phyloP scores from a whole-genome alignment of 352 stramenopile genomes.

The Phytopythium oedochilum region DNA sequence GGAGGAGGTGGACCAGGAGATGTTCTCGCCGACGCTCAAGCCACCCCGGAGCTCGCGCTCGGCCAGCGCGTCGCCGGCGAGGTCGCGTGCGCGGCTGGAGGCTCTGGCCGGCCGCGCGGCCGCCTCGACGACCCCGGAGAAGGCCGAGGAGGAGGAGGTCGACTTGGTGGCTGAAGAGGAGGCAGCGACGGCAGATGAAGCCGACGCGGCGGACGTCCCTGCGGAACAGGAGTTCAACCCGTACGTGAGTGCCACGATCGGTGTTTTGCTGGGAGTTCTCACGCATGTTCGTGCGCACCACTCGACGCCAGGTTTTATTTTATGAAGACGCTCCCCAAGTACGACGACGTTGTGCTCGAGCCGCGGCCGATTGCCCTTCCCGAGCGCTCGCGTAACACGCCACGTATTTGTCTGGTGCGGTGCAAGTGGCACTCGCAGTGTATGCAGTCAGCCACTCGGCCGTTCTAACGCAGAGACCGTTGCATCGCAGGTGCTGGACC shows the following conservation, averaged over 20 bases:
- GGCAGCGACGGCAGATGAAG: conserved; percentile 19
- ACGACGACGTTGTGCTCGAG: conserved; percentile 60
- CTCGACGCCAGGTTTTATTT: conserved; percentile 60
- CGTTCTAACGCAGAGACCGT: background rate
- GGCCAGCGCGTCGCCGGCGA: conserved; percentile 27
- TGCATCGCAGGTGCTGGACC: conserved; percentile 87
- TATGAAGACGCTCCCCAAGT: conserved; percentile 82
- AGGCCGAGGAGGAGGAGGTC: conserved; percentile 17
- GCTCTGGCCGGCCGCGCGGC: conserved; percentile 6
- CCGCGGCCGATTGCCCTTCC: conserved; percentile 53
- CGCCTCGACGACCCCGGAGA: conserved; percentile 18
- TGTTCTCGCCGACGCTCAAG: conserved; percentile 79
- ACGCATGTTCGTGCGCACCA: background rate
- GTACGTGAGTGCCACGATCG: conserved; percentile 24
- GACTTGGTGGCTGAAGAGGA: conserved; percentile 16
- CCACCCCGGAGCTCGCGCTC: conserved; percentile 35
- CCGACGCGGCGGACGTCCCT: conserved; percentile 23
- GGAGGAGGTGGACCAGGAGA: conserved; percentile 35
- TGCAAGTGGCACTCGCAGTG: background rate
- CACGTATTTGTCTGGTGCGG: conserved; percentile 68
- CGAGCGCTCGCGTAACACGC: conserved; percentile 39
- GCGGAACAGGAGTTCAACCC: conserved; percentile 75
- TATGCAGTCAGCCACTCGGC: background rate
- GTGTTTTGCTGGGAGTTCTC: background rate
- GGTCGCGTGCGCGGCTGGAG: conserved; percentile 24